These are phyloP conservation scores for Globisporangium sylvaticum DNA, from an alignment of 352 stramenopile species.

Conservation along the genomic window DNA sequence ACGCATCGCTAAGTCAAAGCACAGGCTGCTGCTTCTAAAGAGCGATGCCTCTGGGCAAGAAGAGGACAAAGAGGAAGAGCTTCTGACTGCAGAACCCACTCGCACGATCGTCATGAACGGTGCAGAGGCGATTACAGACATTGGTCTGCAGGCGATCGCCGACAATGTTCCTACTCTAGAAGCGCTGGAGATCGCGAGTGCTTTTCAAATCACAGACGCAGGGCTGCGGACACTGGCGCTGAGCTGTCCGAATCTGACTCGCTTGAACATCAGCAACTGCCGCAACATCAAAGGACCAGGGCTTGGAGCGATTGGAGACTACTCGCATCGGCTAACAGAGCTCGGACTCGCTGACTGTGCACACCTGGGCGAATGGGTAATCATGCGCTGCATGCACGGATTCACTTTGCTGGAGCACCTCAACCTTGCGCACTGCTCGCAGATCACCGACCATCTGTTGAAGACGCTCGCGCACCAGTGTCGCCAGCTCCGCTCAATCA, in stretches of 20 bases:
- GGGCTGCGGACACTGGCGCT: conserved; percentile 46
- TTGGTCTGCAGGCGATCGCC: conserved; percentile 46
- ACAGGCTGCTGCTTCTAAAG: conserved; percentile 18
- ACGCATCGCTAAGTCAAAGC: conserved; percentile 28
- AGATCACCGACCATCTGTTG: conserved; percentile 84
- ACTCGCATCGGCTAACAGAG: conserved; percentile 32
- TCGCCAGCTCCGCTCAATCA: conserved; percentile 48
- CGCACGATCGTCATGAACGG: conserved; percentile 54
- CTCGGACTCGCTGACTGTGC: conserved; percentile 50
- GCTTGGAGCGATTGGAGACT: conserved; percentile 59
- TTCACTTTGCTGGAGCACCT: conserved; percentile 45
- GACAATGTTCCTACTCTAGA: conserved; percentile 46
- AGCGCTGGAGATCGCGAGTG: conserved; percentile 48
- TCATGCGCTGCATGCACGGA: conserved; percentile 64
- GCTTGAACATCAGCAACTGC: conserved; percentile 53
- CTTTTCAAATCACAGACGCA: conserved; percentile 46
- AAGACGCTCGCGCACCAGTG: conserved; percentile 79
- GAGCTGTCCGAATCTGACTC: conserved; percentile 40
- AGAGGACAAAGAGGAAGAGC: not conserved
- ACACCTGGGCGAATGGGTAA: conserved; percentile 63
- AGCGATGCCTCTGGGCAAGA: not conserved
- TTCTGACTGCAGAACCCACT: conserved; percentile 22
- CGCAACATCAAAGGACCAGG: conserved; percentile 46
- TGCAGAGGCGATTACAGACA: conserved; percentile 62
- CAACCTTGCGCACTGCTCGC: conserved; percentile 69